A percentile compares a stretch with the other conserved stretches of the same genome.
These are phyloP conservation scores for Aspergillus quadrilineatus DNA, from an alignment of 2,329 filamentous ascomycete species.

Conservation along the genomic window DNA sequence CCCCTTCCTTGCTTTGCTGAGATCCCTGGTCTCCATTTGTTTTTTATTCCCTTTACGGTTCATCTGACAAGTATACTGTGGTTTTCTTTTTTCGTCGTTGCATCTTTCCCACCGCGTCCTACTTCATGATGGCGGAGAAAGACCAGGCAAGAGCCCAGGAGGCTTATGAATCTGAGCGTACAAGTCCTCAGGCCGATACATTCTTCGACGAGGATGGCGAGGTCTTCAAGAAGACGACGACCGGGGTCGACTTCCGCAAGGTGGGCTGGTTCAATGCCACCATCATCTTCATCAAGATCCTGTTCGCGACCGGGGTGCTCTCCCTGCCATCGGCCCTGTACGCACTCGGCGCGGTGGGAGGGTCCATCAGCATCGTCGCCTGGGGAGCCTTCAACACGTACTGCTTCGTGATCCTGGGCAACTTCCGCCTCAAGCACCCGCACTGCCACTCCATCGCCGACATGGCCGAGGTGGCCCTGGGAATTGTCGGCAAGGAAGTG, in stretches of 20 bases:
- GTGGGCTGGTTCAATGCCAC: conserved; percentile 54
- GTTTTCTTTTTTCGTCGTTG: too few relatives aligned
- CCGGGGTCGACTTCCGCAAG: conserved; percentile 54
- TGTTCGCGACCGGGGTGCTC: conserved; percentile 28
- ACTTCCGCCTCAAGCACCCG: conserved; percentile 52
- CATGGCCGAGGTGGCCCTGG: conserved; percentile 59
- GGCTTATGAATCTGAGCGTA: not conserved
- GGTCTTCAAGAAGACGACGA: conserved; percentile 51
- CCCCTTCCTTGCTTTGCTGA: too few relatives aligned
- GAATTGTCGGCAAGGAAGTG: conserved; percentile 52
- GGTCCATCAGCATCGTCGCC: conserved; percentile 17
- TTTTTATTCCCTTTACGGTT: too few relatives aligned
- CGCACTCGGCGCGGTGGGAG: conserved; percentile 19
- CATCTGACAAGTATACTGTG: too few relatives aligned
- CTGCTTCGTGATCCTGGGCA: conserved; percentile 46
- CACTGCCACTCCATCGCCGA: conserved; percentile 56
- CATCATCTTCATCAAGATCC: conserved; percentile 54
- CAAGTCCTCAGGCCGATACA: too few relatives aligned
- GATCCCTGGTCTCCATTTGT: too few relatives aligned
- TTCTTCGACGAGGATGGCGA: conserved; percentile 37
- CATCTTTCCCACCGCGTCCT: too few relatives aligned
- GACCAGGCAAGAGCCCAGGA: not conserved
- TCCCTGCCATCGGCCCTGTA: conserved; percentile 23
- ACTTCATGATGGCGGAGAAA: not conserved
- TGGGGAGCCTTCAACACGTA: conserved; percentile 47